Evolutionary conservation across 306 rosid genomes (phyloP), one percentile per base, ranked within the genome.

Genomic region (Herpetospermum pedunculosum): DNA sequence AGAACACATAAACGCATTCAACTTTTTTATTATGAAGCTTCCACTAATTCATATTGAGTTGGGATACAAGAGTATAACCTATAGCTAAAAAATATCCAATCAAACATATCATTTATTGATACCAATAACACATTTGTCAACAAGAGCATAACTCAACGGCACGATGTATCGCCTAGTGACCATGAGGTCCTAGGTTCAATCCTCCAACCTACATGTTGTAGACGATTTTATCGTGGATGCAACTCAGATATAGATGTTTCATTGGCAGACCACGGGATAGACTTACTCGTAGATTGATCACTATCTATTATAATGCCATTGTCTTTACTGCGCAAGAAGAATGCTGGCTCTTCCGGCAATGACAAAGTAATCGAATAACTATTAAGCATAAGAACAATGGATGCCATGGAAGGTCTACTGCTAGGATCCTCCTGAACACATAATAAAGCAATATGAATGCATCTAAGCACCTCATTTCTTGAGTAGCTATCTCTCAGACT

Each of bases 391-490:
- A 78, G 62, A 73, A 73, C 59, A 30, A 84, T 19, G 16, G 69
- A 30, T 30, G 68, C 69, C 83, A 81, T 81, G 13, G 85, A 55
- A 0, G 85, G 85, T 53, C 87, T 79, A 0, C 64, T 26, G 2
- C 26, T 55, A 4, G 77, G 67, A 69, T 83, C 59, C 72, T 83
- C 83, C 26, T 77, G 75, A 25, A 83, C 81, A 49, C 86, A 76
- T 11, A 82, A 23, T 23, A 82, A 63, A 23, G 65, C 82, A 41
- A 83, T 78, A 49, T 80, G 77, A 11, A 83, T 67, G 44, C 87
- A 80, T 72, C 80, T 55, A 0, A 41, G 49, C 16, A 80, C 84
- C 70, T 83, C 84, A 5, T 68, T 68, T 69, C 34, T 78, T 2
- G 75, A 64, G 25, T 65, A 40, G 25, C 9, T 25, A 3, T 15